These are phyloP conservation scores for Pseudogymnoascus sp. DNA, from an alignment of 2,329 filamentous ascomycete genomes.

Conservation along the genomic window DNA sequence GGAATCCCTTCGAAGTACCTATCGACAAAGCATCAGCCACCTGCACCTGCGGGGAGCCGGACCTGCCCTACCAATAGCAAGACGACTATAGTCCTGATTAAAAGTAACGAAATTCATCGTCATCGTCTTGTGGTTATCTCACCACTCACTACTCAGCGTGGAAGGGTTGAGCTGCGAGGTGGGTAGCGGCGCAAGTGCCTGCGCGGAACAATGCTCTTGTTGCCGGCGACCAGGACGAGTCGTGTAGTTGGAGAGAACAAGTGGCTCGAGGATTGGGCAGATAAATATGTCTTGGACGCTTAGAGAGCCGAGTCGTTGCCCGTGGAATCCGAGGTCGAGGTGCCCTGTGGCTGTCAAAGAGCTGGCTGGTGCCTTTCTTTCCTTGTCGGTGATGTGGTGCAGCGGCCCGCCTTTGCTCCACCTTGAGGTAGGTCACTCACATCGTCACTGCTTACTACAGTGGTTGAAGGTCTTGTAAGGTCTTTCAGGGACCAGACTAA, in stretches of 20 bases:
- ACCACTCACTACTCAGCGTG: background rate
- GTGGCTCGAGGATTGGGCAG: background rate
- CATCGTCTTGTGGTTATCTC: slow-evolving; percentile 39
- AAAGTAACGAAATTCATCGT: slow-evolving; percentile 97
- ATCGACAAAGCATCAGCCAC: slow-evolving; percentile 15
- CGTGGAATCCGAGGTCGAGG: slow-evolving; percentile 2
- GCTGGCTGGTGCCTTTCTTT: slow-evolving; percentile 6
- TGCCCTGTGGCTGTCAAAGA: slow-evolving; percentile 5
- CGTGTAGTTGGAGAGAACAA: background rate
- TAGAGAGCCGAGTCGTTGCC: background rate
- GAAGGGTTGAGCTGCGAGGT: background rate
- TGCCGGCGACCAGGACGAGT: background rate
- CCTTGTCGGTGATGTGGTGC: slow-evolving; percentile 7
- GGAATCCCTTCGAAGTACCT: slow-evolving; percentile 91
- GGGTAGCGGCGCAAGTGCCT: slow-evolving; percentile 8
- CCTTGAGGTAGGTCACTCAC: background rate
- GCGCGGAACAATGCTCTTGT: background rate
- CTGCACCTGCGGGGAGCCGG: background rate
- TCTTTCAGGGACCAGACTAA: background rate
- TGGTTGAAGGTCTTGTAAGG: background rate
- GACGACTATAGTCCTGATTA: slow-evolving; percentile 96
- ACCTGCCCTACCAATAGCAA: slow-evolving; percentile 67
- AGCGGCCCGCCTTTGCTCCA: slow-evolving; percentile 1
- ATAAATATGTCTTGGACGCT: background rate
- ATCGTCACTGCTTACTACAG: background rate